Base-by-base conservation (phyloP, 306 rosid species). In the Dryas octopetala region DNA sequence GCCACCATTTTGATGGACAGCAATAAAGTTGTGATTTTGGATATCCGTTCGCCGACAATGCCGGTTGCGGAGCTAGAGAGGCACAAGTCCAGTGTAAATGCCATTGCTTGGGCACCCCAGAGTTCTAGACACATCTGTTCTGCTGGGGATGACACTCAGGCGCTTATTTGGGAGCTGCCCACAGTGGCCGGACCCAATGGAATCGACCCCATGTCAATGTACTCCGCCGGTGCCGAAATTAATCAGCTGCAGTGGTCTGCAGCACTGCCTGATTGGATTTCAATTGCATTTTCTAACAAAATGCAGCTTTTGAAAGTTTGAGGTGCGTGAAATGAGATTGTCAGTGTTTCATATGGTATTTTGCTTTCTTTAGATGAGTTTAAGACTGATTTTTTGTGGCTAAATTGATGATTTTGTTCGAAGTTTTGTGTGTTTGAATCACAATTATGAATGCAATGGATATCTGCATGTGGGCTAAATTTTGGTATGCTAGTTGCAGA, bases 21-120 rank as follows among this genome's bases (percentile, higher is more conserved):
- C 46, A 90, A 87, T 76, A 91, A 86, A 55, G 84, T 95, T 63
- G 99, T 95, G 73, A 92, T 95, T 19, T 77, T 95, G 88, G 99
- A 95, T 69, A 95, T 95, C 41, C 66, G 99, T 2, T 90, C 97
- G 0, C 99, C 99, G 1, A 88, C 96, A 5, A 84, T 81, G 74
- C 99, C 99, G 0, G 99, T 92, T 40, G 99, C 98, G 0, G 96
- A 95, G 82, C 73, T 95, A n/a, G 96, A 95, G 88, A 82, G 98
- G 83, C 98, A 91, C 43, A 73, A 76, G 5, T 86, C 86, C 0
- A 73, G 92, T 69, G 96, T 91, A 0, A 91, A 84, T 75, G 93
- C 97, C 0, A 87, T 93, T 74, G 87, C 93, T 19, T 89, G 96
- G 96, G 96, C 93, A 10, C 96, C 96, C 5, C 87, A 83, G 67